Evolutionary conservation across 1,284 basidiomycete species (phyloP).

Genomic region (Porogramme epimiltina): DNA sequence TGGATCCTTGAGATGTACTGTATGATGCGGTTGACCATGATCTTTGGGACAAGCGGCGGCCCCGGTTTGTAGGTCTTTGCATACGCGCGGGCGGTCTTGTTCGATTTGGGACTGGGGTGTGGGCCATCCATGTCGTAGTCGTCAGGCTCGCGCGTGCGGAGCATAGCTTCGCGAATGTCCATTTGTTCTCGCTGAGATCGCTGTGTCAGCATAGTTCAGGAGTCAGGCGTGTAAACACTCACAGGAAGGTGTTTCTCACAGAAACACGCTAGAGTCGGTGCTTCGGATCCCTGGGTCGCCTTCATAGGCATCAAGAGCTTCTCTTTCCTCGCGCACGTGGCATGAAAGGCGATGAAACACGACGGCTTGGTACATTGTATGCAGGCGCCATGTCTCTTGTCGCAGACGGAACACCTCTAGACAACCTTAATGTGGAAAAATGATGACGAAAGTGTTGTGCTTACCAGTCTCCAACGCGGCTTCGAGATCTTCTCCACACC

Average conservation of each 20-base stretch:
- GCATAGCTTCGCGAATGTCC: constrained; percentile 58
- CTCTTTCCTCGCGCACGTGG: constrained; percentile 90
- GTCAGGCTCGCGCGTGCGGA: constrained; percentile 45
- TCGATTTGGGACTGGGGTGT: constrained; percentile 40
- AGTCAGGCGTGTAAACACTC: constrained; percentile 16
- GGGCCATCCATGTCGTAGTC: constrained; percentile 39
- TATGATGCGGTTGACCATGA: constrained; percentile 76
- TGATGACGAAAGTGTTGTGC: constrained; percentile 31
- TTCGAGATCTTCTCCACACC: constrained; percentile 89
- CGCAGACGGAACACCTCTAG: constrained; percentile 88
- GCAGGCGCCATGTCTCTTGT: constrained; percentile 84
- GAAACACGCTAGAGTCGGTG: constrained; percentile 71
- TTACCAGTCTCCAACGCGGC: constrained; percentile 90
- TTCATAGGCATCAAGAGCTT: constrained; percentile 89
- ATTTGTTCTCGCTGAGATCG: constrained; percentile 63
- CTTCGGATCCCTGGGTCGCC: constrained; percentile 71
- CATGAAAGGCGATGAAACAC: constrained; percentile 94
- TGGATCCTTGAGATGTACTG: constrained; percentile 77
- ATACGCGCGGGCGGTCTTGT: constrained; percentile 79
- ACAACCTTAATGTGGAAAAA: constrained; percentile 3
- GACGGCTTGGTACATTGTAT: constrained; percentile 94
- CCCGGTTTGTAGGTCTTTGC: constrained; percentile 81
- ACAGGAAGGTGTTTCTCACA: constrained; percentile 92
- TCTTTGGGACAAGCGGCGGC: constrained; percentile 73
- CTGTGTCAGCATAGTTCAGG: background rate